phyloP scores from a whole-genome alignment of 768 basidiomycete genomes.

The Lactarius pseudohatsudake region DNA sequence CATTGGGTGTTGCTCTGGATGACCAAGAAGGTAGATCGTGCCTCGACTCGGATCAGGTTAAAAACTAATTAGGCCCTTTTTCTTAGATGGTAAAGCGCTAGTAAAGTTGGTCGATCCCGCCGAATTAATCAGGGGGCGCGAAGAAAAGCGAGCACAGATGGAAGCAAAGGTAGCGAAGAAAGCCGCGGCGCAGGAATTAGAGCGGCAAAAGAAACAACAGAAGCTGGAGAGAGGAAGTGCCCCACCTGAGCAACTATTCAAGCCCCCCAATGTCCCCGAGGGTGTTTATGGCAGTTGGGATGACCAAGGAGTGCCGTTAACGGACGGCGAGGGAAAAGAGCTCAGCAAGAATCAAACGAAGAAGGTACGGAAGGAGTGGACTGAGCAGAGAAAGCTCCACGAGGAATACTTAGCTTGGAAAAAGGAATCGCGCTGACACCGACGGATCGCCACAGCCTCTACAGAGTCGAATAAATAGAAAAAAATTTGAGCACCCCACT shows the following conservation, averaged over 20 bases:
- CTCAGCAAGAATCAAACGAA: conserved; percentile 79
- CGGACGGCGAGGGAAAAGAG: conserved; percentile 82
- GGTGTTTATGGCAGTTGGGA: conserved; percentile 84
- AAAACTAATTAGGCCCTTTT: conserved; percentile 8
- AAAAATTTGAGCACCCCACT: background rate
- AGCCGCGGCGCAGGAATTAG: conserved; percentile 62
- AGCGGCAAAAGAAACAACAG: conserved; percentile 64
- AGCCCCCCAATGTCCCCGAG: conserved; percentile 70
- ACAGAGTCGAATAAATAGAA: conserved; percentile 6
- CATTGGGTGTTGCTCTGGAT: conserved; percentile 94
- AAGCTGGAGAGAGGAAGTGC: conserved; percentile 85
- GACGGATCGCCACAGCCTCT: conserved; percentile 20
- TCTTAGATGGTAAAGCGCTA: conserved; percentile 86
- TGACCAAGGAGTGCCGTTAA: conserved; percentile 78
- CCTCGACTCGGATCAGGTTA: conserved; percentile 12
- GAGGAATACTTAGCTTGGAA: conserved; percentile 67
- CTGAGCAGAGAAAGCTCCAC: conserved; percentile 73
- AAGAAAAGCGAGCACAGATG: conserved; percentile 77
- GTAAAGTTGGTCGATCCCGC: conserved; percentile 87
- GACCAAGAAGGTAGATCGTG: conserved; percentile 80
- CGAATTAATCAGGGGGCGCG: conserved; percentile 78
- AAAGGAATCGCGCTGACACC: conserved; percentile 31
- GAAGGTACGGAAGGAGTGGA: conserved; percentile 73
- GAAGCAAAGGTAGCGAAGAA: conserved; percentile 82
- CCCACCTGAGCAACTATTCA: conserved; percentile 78